Percentiles rank a stretch among this genome's conserved stretches.
These are phyloP conservation scores for Wickerhamiella pararugosa DNA, from an alignment of 1,139 yeast species.

Conservation along the genomic window DNA sequence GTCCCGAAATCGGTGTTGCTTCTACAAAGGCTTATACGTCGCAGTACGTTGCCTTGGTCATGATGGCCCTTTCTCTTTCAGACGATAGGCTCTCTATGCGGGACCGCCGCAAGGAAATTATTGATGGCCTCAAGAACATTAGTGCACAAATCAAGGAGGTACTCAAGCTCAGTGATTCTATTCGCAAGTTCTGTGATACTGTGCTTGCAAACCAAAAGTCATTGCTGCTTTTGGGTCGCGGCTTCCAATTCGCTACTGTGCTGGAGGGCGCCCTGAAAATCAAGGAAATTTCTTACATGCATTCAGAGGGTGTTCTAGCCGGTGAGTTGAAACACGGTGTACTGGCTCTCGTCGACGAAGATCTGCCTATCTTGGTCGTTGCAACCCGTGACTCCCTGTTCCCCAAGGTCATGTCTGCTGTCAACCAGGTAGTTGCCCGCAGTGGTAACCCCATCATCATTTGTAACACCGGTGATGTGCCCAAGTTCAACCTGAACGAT, in stretches of 20 bases:
- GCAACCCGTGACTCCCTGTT: constrained; percentile 96
- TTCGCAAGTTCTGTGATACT: constrained; percentile 59
- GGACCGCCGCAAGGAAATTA: constrained; percentile 70
- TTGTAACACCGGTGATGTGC: constrained; percentile 74
- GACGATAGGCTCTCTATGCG: constrained; percentile 74
- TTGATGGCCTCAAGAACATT: constrained; percentile 68
- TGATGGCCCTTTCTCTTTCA: constrained; percentile 88
- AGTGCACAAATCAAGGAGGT: constrained; percentile 78
- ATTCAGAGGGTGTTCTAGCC: constrained; percentile 97
- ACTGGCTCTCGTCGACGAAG: constrained; percentile 87
- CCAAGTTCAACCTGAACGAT: constrained; percentile 14
- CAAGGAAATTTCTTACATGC: constrained; percentile 97
- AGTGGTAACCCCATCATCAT: constrained; percentile 92
- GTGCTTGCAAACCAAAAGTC: constrained; percentile 72
- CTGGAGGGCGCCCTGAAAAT: constrained; percentile 97
- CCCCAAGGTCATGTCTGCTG: constrained; percentile 92
- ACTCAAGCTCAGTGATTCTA: constrained; percentile 53
- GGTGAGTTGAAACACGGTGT: constrained; percentile 99
- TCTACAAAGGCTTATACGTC: constrained; percentile 99
- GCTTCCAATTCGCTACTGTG: constrained; percentile 94
- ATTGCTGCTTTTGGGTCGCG: constrained; percentile 84
- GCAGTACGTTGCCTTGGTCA: constrained; percentile 90
- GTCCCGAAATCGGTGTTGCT: constrained; percentile 99
- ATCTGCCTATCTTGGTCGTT: constrained; percentile 85
- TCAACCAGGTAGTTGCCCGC: constrained; percentile 94